Conservation (phyloP, 441 rosid species). For the Gossypium lobatum region DNA sequence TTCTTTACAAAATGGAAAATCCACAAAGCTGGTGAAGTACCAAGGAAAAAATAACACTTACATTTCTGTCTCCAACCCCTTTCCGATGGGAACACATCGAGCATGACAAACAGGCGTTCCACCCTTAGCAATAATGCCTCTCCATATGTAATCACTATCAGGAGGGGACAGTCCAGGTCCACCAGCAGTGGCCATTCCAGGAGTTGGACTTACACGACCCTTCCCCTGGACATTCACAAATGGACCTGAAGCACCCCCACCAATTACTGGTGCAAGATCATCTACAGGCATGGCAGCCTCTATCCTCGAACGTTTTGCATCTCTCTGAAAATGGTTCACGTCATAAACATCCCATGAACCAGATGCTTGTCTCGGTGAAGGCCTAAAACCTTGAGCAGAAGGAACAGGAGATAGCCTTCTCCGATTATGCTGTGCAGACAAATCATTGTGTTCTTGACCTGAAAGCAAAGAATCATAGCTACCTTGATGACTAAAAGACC, state of each 20-base stretch:
- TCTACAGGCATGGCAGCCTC: slow-evolving; percentile 45
- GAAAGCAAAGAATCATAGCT: slow-evolving; percentile 41
- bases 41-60: slow-evolving; percentile 31
- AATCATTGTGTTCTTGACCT: slow-evolving; percentile 47
- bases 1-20: background rate
- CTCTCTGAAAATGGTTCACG: slow-evolving; percentile 50
- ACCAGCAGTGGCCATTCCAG: slow-evolving; percentile 23
- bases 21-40: background rate
- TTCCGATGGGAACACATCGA: slow-evolving; percentile 65
- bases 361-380: slow-evolving; percentile 42
- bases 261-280: slow-evolving; percentile 41
- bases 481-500: slow-evolving; percentile 49
- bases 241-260: slow-evolving; percentile 32
- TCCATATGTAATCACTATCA: slow-evolving; percentile 64
- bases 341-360: slow-evolving; percentile 84
- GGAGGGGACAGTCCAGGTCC: slow-evolving; percentile 30
- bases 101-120: slow-evolving; percentile 76
- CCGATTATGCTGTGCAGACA: slow-evolving; percentile 37
- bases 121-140: slow-evolving; percentile 74
- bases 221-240: slow-evolving; percentile 35
- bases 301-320: slow-evolving; percentile 62
- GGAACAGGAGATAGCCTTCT: slow-evolving; percentile 62
- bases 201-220: slow-evolving; percentile 43
- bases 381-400: slow-evolving; percentile 54
- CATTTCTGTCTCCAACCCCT: slow-evolving; percentile 52